phyloP scores from a whole-genome alignment of 225 moss, liverwort and hornwort genomes.

The Bryum argenteum region DNA sequence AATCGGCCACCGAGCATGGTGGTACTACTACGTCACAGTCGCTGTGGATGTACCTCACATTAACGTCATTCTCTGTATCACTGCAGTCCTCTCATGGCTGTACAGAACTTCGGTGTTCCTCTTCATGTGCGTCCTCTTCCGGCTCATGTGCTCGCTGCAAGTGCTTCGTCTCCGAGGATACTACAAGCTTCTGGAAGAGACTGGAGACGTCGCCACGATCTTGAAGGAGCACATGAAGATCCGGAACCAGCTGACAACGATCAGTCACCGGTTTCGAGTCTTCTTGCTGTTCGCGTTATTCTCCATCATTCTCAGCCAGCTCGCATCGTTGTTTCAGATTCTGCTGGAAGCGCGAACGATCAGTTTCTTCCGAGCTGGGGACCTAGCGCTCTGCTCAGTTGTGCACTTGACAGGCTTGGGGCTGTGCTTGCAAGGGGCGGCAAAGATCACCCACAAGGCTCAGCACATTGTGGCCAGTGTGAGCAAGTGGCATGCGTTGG shows the following conservation, averaged over 20 bases:
- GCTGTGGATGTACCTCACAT: conserved; percentile 28
- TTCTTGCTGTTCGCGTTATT: conserved; percentile 64
- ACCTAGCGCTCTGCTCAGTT: conserved; percentile 69
- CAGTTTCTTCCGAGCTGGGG: conserved; percentile 77
- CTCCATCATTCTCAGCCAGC: conserved; percentile 67
- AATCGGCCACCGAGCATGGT: conserved; percentile 59
- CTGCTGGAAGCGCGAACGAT: conserved; percentile 43
- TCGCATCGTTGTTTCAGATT: conserved; percentile 65
- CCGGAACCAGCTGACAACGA: conserved; percentile 67
- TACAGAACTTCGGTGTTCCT: conserved; percentile 71
- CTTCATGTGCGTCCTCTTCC: conserved; percentile 76
- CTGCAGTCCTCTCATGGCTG: conserved; percentile 56
- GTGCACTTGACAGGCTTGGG: conserved; percentile 72
- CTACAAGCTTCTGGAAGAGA: conserved; percentile 69
- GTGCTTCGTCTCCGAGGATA: conserved; percentile 66
- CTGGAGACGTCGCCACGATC: conserved; percentile 61
- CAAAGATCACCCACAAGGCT: conserved; percentile 79
- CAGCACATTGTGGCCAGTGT: conserved; percentile 76
- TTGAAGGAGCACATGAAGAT: conserved; percentile 75
- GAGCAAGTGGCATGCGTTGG: conserved; percentile 78
- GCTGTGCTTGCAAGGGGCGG: conserved; percentile 75
- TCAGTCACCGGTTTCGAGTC: conserved; percentile 70
- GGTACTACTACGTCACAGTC: conserved; percentile 55
- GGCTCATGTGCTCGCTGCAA: conserved; percentile 80
- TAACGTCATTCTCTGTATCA: conserved; percentile 41